phyloP scores from a whole-genome alignment of 768 basidiomycete species.

The Phanerochaete sordida region DNA sequence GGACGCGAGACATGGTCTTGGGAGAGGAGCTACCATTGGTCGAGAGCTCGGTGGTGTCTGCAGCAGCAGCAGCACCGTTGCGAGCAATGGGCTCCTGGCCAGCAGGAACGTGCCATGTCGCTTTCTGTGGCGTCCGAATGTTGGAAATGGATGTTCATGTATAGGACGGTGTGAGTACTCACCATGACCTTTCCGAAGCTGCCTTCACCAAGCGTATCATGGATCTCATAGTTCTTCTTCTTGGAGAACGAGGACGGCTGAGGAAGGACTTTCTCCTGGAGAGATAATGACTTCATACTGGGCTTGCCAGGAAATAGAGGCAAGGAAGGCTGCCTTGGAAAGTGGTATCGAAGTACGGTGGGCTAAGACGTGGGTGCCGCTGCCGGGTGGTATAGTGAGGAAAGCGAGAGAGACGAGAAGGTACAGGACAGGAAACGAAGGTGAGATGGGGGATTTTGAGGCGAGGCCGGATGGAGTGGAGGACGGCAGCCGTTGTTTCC shows the following conservation, averaged over 20 bases:
- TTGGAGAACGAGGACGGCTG: conserved; percentile 85
- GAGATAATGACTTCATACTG: conserved; percentile 13
- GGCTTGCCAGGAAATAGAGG: too few species aligned
- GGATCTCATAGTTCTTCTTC: conserved; percentile 78
- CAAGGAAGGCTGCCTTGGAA: neutral
- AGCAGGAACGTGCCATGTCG: conserved; percentile 74
- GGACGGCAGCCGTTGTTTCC: neutral
- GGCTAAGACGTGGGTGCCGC: neutral
- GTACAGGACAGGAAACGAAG: neutral
- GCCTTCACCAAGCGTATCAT: conserved; percentile 73
- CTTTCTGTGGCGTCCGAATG: conserved; percentile 40
- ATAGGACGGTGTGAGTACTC: conserved; percentile 22
- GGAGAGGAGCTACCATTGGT: neutral
- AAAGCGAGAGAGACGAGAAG: neutral
- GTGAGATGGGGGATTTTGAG: neutral
- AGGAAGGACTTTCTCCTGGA: conserved; percentile 61
- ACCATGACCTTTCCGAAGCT: conserved; percentile 92
- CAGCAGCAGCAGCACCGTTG: conserved; percentile 50
- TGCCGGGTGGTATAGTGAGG: neutral
- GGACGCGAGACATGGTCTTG: neutral
- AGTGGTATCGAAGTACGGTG: neutral
- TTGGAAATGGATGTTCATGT: neutral
- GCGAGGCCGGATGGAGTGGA: neutral
- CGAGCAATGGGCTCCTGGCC: conserved; percentile 55
- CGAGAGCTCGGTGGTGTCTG: neutral